Conservation (phyloP, 352 stramenopile species). For the Hyaloperonospora brassicae region DNA sequence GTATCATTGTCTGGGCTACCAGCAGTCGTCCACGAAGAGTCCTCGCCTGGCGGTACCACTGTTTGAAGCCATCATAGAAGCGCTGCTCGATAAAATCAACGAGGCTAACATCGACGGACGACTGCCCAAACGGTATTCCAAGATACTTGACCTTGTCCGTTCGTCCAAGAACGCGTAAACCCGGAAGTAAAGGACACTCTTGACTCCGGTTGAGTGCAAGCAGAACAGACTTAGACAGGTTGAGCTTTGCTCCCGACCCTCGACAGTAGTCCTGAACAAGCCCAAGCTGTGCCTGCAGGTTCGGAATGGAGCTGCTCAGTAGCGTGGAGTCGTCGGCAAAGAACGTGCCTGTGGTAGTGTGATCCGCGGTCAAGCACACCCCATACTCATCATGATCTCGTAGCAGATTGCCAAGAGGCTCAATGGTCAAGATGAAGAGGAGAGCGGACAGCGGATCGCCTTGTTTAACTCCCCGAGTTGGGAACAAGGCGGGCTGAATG, state of each 20-base stretch:
- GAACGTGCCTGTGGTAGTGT: background rate
- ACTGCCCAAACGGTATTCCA: constrained; percentile 4
- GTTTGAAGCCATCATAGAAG: background rate
- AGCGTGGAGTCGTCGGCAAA: constrained; percentile 4
- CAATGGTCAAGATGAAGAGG: background rate
- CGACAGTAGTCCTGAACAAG: background rate
- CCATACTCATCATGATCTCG: background rate
- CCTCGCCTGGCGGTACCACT: constrained; percentile 1
- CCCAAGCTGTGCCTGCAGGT: background rate
- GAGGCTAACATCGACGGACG: background rate
- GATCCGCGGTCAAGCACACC: background rate
- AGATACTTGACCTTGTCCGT: background rate
- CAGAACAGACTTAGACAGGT: background rate
- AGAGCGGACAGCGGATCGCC: background rate
- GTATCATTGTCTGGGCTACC: constrained; percentile 5
- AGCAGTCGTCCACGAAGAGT: constrained; percentile 4
- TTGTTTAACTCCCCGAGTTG: background rate
- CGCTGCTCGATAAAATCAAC: constrained; percentile 2
- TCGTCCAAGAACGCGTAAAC: background rate
- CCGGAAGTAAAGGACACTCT: background rate
- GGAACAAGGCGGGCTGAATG: background rate
- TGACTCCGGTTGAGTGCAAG: background rate
- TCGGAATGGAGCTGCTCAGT: background rate
- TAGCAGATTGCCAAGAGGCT: background rate
- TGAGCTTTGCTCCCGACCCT: background rate